Percentiles rank a stretch among this genome's conserved stretches.
Conservation (phyloP, 116 monocot species). For the Thalassia testudinum region DNA sequence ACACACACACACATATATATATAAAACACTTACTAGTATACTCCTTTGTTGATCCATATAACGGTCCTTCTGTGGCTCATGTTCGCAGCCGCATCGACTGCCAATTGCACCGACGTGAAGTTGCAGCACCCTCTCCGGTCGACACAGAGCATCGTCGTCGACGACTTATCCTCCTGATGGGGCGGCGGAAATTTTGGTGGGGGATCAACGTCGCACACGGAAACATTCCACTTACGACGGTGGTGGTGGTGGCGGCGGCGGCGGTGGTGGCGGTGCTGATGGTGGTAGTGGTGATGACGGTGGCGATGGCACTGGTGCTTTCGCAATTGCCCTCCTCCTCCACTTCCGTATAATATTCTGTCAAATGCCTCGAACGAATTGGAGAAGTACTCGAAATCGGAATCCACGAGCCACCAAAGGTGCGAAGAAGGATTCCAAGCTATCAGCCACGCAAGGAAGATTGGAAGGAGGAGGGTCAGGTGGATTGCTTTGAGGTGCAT, state of each 20-base stretch:
- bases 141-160: slow-evolving; percentile 39
- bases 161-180: slow-evolving; percentile 25
- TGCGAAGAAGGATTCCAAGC: too few species aligned
- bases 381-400: too few species aligned
- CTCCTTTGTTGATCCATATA: slow-evolving; percentile 84
- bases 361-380: too few species aligned
- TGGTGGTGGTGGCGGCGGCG: slow-evolving; percentile 10
- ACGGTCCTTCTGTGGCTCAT: slow-evolving; percentile 41
- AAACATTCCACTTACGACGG: not conserved
- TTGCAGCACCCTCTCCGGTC: slow-evolving; percentile 82
- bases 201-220: slow-evolving; percentile 46
- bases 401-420: too few species aligned
- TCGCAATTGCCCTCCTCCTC: too few species aligned
- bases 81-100: slow-evolving; percentile 30
- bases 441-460: too few species aligned
- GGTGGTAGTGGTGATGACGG: not conserved
- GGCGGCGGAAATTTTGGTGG: slow-evolving; percentile 39
- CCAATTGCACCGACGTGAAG: slow-evolving; percentile 68
- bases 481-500: too few species aligned
- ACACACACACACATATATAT: too few species aligned
- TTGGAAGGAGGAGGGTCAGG: too few species aligned
- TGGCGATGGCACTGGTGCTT: too few species aligned
- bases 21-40: slow-evolving; percentile 55
- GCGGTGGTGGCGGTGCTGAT: not conserved
- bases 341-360: too few species aligned